A percentile compares a stretch with the other conserved stretches of the same genome.
Conservation (phyloP, 495 filamentous ascomycete species). For the Chaetomium cochliodes region DNA sequence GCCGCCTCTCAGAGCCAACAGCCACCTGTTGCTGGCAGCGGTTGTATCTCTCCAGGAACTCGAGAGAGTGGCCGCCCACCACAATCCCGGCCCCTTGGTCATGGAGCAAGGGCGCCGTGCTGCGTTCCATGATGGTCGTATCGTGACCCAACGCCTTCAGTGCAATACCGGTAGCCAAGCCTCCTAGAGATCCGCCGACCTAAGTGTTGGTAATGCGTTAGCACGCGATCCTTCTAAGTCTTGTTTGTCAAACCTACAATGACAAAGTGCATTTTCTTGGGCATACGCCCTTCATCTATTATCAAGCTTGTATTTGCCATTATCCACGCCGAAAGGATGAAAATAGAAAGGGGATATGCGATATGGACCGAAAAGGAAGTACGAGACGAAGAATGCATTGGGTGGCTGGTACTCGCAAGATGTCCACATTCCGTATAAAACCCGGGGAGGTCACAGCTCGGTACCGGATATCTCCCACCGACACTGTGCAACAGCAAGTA, state of each 20-base stretch:
- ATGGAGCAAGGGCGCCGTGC: background rate
- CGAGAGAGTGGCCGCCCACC: background rate
- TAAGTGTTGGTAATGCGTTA: background rate
- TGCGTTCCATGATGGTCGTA: background rate
- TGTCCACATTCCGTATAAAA: too few relatives aligned
- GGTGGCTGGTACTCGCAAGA: too few relatives aligned
- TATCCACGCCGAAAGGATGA: too few relatives aligned
- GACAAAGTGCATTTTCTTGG: background rate
- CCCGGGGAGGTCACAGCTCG: too few relatives aligned
- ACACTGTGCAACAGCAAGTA: too few relatives aligned
- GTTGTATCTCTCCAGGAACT: background rate
- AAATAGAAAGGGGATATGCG: too few relatives aligned
- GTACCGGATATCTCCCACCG: too few relatives aligned
- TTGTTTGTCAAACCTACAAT: background rate
- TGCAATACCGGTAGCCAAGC: background rate
- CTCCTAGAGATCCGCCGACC: conserved; percentile 1
- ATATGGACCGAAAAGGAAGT: too few relatives aligned
- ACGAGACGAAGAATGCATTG: too few relatives aligned
- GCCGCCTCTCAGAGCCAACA: background rate
- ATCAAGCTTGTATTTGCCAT: too few relatives aligned
- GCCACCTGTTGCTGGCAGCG: background rate
- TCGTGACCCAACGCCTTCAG: background rate
- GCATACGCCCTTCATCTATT: background rate
- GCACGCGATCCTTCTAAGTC: too few relatives aligned
- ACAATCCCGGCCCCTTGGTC: conserved; percentile 2